phyloP scores from a whole-genome alignment of 306 rosid species.

The Trifolium dubium region DNA sequence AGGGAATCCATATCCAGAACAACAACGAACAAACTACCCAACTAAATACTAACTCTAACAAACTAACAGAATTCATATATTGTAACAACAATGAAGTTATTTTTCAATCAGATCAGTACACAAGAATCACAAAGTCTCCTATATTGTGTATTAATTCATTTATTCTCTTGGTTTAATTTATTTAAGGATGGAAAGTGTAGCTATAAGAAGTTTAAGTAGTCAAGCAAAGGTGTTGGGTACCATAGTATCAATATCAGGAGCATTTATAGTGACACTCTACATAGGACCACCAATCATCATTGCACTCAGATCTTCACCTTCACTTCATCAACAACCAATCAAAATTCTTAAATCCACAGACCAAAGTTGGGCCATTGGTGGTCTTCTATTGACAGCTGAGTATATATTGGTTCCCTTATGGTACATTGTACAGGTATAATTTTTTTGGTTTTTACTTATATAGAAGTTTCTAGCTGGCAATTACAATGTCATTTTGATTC shows the following conservation, averaged over 20 bases:
- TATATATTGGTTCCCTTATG: constrained; percentile 80
- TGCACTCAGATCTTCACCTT: constrained; percentile 37
- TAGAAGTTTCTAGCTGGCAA: not conserved
- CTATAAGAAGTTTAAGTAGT: constrained; percentile 57
- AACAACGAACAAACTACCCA: too few relatives aligned
- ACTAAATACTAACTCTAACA: too few relatives aligned
- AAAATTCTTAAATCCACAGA: constrained; percentile 31
- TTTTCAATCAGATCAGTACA: too few relatives aligned
- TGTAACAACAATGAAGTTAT: not conserved
- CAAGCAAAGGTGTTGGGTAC: constrained; percentile 85
- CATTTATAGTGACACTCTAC: constrained; percentile 84
- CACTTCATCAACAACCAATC: constrained; percentile 41
- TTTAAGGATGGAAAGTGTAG: constrained; percentile 79
- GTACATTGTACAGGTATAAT: constrained; percentile 84
- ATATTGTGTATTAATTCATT: not conserved
- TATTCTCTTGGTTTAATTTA: not conserved
- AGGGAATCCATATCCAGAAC: too few relatives aligned
- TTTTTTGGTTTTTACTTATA: not conserved
- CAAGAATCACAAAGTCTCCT: not conserved
- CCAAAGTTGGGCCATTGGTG: constrained; percentile 75
- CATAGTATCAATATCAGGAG: constrained; percentile 77
- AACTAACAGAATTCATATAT: too few relatives aligned
- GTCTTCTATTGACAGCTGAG: constrained; percentile 80
- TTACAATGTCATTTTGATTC: not conserved
- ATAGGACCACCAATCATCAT: constrained; percentile 70